These are phyloP conservation scores for Xylariaceae sp. DNA, from an alignment of 2,329 filamentous ascomycete genomes.

Conservation along the genomic window DNA sequence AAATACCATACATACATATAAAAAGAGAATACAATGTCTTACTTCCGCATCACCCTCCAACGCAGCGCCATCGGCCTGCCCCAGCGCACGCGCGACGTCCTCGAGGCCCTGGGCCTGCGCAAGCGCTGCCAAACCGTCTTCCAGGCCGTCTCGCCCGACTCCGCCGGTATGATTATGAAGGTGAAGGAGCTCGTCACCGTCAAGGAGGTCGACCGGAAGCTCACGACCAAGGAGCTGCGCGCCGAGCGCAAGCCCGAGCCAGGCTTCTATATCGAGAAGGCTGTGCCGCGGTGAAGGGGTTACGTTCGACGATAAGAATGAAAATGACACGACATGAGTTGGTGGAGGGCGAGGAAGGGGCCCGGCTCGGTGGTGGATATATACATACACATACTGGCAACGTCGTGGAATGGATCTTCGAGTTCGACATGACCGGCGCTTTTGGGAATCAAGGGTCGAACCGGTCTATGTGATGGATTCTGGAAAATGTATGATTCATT, in stretches of 20 bases:
- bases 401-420: too few species aligned
- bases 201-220: conserved; percentile 62
- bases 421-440: too few species aligned
- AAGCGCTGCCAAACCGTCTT: conserved; percentile 84
- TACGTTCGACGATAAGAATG: neutral
- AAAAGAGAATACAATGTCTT: conserved; percentile 52
- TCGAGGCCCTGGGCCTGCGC: conserved; percentile 77
- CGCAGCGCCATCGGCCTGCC: conserved; percentile 87
- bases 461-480: too few species aligned
- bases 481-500: too few species aligned
- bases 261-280: conserved; percentile 74
- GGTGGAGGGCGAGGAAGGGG: neutral
- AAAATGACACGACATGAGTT: neutral
- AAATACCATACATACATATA: neutral
- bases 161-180: conserved; percentile 86
- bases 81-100: conserved; percentile 69
- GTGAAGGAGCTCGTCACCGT: conserved; percentile 90
- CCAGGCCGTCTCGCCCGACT: conserved; percentile 73
- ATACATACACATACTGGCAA: too few species aligned
- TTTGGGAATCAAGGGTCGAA: too few species aligned
- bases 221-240: conserved; percentile 65
- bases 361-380: too few species aligned
- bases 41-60: conserved; percentile 86
- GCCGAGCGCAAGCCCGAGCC: conserved; percentile 66
- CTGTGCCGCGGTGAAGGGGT: conserved; percentile 29